Base-by-base conservation (phyloP, 495 filamentous ascomycete genomes). In the Penicillium cataractarum region DNA sequence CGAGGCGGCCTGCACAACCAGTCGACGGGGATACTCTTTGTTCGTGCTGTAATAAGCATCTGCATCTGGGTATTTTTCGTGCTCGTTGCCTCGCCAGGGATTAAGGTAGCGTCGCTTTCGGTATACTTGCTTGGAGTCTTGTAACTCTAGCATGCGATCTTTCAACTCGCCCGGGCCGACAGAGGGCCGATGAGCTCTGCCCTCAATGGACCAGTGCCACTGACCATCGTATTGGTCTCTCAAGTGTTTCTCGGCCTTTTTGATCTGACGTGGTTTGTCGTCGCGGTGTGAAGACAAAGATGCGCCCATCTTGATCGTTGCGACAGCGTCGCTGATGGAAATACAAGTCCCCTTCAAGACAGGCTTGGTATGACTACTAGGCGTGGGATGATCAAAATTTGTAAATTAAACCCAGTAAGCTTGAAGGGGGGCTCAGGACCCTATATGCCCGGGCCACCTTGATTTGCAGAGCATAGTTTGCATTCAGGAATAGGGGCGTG, bases 11-110 rank as follows among this genome's bases (percentile, higher is more conserved):
- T 64, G 62, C 24, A 64, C 62, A n/a, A 64, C 39, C 4, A 64
- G 52, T 52, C 62, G 62, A 60, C 62, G 62, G 7, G 62, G 62
- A 12, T 50, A 31, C 42, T 60, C 57, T 44, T 60, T 64, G 3
- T 40, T 60, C 21, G 62, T 55, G 22, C 62, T 64, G 33, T 64
- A 64, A 40, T 64, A 64, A 4, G 62, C 55, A 40, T 64, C 62
- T 9, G 60, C 22, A 17, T 64, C 62, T 12, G 53, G 57, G 26
- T 49, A 64, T 26, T 64, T 64, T 19, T 60, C 44, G 22, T 64
- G 62, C 5, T 64, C 62, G 19, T 60, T 59, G 7, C 51, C 57
- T 24, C 62, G 35, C 24, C 35, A 37, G 15, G 52, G 42, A 8
- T 64, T 64, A 4, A 64, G 57, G 19, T 64, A 64, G 40, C 40